Evolutionary conservation across 2,329 filamentous ascomycete genomes (phyloP).

Genomic region (Cladosporium sp.): DNA sequence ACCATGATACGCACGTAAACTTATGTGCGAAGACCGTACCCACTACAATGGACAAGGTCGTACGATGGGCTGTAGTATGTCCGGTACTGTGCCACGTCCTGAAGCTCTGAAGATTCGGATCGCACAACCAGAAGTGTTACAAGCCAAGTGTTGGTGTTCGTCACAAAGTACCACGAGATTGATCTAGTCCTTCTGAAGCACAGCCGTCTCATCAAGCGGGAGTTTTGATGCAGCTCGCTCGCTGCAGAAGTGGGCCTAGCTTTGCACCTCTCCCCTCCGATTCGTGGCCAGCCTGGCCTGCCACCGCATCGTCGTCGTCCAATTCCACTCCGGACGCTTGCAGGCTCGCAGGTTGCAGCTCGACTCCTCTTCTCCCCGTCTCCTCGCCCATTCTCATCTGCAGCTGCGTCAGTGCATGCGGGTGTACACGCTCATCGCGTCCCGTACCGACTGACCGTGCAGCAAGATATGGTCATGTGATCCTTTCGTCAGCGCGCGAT

Average conservation of each 20-base stretch:
- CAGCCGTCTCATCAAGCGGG: background rate
- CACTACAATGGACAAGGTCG: background rate
- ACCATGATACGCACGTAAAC: background rate
- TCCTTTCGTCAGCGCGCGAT: background rate
- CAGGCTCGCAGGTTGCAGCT: conserved; percentile 13
- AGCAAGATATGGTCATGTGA: conserved; percentile 17
- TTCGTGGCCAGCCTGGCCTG: conserved; percentile 9
- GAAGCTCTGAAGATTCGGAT: background rate
- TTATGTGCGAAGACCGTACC: background rate
- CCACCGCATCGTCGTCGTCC: conserved; percentile 12
- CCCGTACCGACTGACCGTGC: conserved; percentile 21
- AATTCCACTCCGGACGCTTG: conserved; percentile 7
- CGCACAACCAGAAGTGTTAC: background rate
- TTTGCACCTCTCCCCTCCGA: conserved; percentile 2
- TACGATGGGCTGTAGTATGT: background rate
- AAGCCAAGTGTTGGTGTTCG: background rate
- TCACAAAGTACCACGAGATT: background rate
- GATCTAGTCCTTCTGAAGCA: background rate
- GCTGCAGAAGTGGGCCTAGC: conserved; percentile 15
- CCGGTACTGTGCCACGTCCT: background rate
- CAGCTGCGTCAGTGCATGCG: conserved; percentile 6
- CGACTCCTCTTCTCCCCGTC: background rate
- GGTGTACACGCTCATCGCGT: conserved; percentile 7
- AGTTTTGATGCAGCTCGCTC: conserved; percentile 1
- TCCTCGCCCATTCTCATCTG: background rate